phyloP scores from a whole-genome alignment of 805 yeast species.

The Wickerhamiella galacta region DNA sequence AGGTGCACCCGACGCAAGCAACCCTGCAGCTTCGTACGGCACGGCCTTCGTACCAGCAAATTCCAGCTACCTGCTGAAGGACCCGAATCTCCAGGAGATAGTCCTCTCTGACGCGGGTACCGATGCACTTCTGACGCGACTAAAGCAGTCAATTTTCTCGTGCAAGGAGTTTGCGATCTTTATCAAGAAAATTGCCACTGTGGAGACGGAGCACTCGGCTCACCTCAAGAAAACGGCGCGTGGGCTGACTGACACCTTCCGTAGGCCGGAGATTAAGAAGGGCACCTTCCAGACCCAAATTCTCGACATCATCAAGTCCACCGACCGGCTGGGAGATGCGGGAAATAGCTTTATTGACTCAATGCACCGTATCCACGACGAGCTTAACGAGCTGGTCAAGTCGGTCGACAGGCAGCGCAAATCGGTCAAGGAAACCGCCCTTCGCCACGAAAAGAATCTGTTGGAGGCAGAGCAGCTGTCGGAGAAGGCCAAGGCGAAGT shows the following conservation, averaged over 20 bases:
- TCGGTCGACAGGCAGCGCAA: constrained; percentile 63
- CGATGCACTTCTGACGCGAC: constrained; percentile 49
- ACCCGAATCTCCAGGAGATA: constrained; percentile 21
- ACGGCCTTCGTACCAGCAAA: constrained; percentile 10
- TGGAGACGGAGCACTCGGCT: constrained; percentile 62
- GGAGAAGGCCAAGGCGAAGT: constrained; percentile 71
- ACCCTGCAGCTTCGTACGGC: not conserved
- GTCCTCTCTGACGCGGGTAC: constrained; percentile 36
- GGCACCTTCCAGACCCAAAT: constrained; percentile 54
- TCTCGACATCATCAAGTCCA: constrained; percentile 54
- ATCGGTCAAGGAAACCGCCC: constrained; percentile 62
- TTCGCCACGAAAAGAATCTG: constrained; percentile 69
- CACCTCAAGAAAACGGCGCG: constrained; percentile 58
- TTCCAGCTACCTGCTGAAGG: constrained; percentile 19
- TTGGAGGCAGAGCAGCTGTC: constrained; percentile 66
- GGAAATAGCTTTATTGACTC: constrained; percentile 65
- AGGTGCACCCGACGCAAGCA: too few relatives aligned
- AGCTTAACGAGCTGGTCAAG: constrained; percentile 50
- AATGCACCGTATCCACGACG: constrained; percentile 72
- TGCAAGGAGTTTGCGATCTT: constrained; percentile 75
- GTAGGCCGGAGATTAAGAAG: constrained; percentile 32
- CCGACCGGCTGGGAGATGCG: constrained; percentile 58
- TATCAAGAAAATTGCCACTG: constrained; percentile 56
- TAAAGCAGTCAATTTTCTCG: constrained; percentile 64
- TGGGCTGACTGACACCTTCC: constrained; percentile 34